phyloP scores from a whole-genome alignment of 148 eudicot genomes.

The Cornus kousa region DNA sequence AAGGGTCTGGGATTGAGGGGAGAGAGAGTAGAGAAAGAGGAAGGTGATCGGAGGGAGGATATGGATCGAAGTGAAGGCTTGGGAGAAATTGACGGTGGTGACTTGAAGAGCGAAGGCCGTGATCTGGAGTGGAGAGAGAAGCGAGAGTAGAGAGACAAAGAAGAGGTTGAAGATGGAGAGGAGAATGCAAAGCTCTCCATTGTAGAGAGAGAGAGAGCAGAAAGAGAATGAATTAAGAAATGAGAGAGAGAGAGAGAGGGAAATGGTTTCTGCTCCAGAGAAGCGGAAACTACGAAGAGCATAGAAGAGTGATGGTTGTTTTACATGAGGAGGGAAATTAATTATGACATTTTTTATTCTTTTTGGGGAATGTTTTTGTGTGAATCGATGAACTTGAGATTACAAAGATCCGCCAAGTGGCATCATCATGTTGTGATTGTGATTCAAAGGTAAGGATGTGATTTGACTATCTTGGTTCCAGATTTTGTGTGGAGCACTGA shows the following conservation, averaged over 20 bases:
- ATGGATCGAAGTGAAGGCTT: constrained; percentile 13
- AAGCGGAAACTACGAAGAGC: neutral
- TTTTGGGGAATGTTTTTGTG: neutral
- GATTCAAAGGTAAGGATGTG: neutral
- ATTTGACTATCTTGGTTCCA: neutral
- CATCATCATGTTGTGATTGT: no score
- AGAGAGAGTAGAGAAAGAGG: neutral
- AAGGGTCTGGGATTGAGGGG: constrained; percentile 5
- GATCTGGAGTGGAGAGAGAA: constrained; percentile 14
- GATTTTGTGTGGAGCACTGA: no score
- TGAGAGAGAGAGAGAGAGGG: no score
- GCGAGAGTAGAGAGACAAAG: constrained; percentile 10
- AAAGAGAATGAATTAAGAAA: neutral
- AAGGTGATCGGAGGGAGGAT: constrained; percentile 26
- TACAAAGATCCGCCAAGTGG: no score
- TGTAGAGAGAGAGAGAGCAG: constrained; percentile 10
- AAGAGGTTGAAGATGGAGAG: constrained; percentile 27
- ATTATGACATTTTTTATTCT: no score
- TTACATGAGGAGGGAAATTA: neutral
- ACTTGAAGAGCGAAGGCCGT: constrained; percentile 10
- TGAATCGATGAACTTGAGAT: neutral
- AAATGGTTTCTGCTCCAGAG: no score
- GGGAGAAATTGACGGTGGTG: constrained; percentile 3
- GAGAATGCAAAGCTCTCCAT: constrained; percentile 45
- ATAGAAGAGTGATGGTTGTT: no score